Base-by-base conservation (phyloP, 352 stramenopile genomes). In the Phytophthora rubi region DNA sequence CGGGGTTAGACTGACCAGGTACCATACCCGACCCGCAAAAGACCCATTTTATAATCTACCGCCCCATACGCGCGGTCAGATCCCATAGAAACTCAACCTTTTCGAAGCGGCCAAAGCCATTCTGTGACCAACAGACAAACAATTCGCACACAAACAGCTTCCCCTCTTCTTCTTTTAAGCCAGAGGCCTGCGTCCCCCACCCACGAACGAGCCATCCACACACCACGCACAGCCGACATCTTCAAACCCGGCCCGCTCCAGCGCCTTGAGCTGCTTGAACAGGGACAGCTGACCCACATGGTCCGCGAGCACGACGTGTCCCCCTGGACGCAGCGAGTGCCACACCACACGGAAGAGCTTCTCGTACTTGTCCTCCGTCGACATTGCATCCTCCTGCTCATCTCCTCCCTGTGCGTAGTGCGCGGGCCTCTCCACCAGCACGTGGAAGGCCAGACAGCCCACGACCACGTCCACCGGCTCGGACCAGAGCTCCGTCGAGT, bases 161-260 rank as follows among this genome's bases (percentile, higher is more conserved):
- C 3, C 26, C 26, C 26, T 30, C 26, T 30, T 30, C 26, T 6
- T 4, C 2, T 30, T 30, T 30, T 49, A 35, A 53, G 16, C 10
- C 16, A 55, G 8, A 12, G 85, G 81, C 32, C 80, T 83, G 4
- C 82, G 77, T 2, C 74, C 87, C 21, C 87, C 85, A 6, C 84
- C 79, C 16, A 93, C 83, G 44, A 95, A 95, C 44, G 85, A 93
- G 44, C 92, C 87, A n/a, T 68, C 64, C 59, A 92, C 75, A 30
- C 87, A 74, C 87, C 87, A 95, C 39, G 85, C 79, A 32, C 85
- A 90, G 62, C 93, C 87, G 2, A 95, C 80, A 58, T 95, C 85
- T 37, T 85, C 71, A 62, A 93, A 95, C 0, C 87, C 87, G 2
- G 82, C 79, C 6, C 58, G 71, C n/a, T 76, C 62, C 39, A 95